Conservation (phyloP, 1,284 basidiomycete species). For the Malassezia vespertilionis region DNA sequence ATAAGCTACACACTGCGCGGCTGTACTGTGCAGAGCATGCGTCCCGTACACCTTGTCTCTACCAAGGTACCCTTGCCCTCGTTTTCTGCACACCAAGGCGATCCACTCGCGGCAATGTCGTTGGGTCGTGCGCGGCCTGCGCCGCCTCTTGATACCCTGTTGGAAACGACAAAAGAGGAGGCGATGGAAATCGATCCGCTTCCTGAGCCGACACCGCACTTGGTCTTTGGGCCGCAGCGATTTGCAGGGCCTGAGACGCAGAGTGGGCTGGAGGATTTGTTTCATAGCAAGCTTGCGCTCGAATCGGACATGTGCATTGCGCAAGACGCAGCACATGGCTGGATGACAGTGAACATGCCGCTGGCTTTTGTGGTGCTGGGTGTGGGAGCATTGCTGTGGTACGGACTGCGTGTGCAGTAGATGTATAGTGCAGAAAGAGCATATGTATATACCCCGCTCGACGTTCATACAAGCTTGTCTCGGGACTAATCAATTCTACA, state of each 20-base stretch:
- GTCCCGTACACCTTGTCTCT: conserved; percentile 5
- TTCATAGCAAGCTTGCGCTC: conserved; percentile 21
- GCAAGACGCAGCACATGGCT: too few relatives aligned
- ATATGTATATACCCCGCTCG: too few relatives aligned
- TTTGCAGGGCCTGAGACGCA: conserved; percentile 28
- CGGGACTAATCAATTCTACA: not conserved
- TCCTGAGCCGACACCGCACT: conserved; percentile 3
- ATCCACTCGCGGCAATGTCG: conserved; percentile 10
- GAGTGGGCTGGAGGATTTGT: conserved; percentile 35
- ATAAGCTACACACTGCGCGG: too few relatives aligned
- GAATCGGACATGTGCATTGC: not conserved
- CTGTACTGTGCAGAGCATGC: too few relatives aligned
- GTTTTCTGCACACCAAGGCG: not conserved
- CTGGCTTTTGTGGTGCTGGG: not conserved
- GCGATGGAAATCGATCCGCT: conserved; percentile 9
- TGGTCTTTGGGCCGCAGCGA: conserved; percentile 29
- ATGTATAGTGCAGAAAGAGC: too few relatives aligned
- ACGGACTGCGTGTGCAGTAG: conserved; percentile 1
- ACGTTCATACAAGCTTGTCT: too few relatives aligned
- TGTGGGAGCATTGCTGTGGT: not conserved
- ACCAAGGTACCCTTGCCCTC: not conserved
- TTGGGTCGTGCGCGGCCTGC: not conserved
- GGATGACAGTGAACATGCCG: not conserved
- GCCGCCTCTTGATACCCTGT: conserved; percentile 1
- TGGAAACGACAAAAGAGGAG: not conserved